phyloP scores from a whole-genome alignment of 2,329 filamentous ascomycete genomes.

The Lasiodiplodia theobromae region DNA sequence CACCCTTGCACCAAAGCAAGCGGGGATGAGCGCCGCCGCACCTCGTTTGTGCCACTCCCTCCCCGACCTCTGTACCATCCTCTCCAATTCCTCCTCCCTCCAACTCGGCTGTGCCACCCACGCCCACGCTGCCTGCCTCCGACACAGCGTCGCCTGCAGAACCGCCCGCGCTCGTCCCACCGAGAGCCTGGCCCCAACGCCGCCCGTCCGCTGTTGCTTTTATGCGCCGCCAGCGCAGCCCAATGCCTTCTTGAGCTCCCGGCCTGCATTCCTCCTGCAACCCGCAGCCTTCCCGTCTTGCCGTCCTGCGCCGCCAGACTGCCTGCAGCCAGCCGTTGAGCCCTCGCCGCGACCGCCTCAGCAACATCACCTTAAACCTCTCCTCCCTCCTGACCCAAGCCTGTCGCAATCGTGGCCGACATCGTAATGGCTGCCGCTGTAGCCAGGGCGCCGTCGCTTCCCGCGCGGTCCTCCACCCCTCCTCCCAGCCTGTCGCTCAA shows the following conservation, averaged over 20 bases:
- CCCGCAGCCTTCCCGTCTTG: background rate
- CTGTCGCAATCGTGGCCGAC: background rate
- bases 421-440: slow-evolving; percentile 52
- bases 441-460: slow-evolving; percentile 47
- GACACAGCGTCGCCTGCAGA: slow-evolving; percentile 16
- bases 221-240: slow-evolving; percentile 21
- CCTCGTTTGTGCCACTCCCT: slow-evolving; percentile 13
- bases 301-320: slow-evolving; percentile 16
- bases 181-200: background rate
- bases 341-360: slow-evolving; percentile 6
- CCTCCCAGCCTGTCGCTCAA: slow-evolving; percentile 66
- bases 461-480: slow-evolving; percentile 50
- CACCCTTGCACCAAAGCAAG: slow-evolving; percentile 20
- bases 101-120: slow-evolving; percentile 6
- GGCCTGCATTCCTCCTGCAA: slow-evolving; percentile 10
- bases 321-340: slow-evolving; percentile 25
- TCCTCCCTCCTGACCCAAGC: background rate
- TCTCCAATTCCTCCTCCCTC: slow-evolving; percentile 19
- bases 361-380: background rate
- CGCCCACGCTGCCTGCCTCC: background rate
- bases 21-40: slow-evolving; percentile 12
- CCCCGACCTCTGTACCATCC: slow-evolving; percentile 18
- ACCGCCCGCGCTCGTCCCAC: slow-evolving; percentile 6
- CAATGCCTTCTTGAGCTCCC: slow-evolving; percentile 7
- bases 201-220: slow-evolving; percentile 20